Evolutionary conservation across 345 rosid genomes (phyloP), one percentile per base, ranked within the genome.

Genomic region (Citrus reticulata): DNA sequence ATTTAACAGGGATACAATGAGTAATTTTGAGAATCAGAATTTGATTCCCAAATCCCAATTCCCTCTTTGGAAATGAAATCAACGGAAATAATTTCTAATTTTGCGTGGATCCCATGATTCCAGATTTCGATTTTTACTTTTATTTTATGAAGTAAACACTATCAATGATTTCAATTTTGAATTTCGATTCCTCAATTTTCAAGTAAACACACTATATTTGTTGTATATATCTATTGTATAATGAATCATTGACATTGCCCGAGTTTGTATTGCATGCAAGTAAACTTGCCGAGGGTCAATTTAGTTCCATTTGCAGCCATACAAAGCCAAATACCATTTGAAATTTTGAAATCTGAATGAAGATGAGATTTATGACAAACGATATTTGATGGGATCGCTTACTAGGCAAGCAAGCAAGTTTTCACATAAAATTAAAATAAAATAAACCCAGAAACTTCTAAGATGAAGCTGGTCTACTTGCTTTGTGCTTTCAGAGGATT

Each of bases 91-190:
- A 46, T 46, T 46, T 2, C 0, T 2, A 46, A 46, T 0, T 10
- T 46, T 0, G 46, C 1, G 1, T 13, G 51, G 1, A 4, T 7
- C 13, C 4, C 14, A 42, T 2, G 37, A 9, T 9, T 46, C 0
- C 0, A n/a, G 37, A 9, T 9, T 46, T 42, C 5, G 0, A 11
- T 0, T 10, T 2, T 3, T 0, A 3, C 1, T 40, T 0, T 40
- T 9, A 9, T 40, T 9, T 40, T 40, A 0, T 40, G 1, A 9
- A 9, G 1, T 9, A 40, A 9, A 40, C 0, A 8, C 0, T 40
- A 1, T 40, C 13, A 9, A 2, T 40, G 2, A 40, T 9, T 40
- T 40, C 0, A 0, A 9, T 40, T 40, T 0, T 1, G 0, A 0
- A 40, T 40, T 40, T 9, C 1, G 3, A 40, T 40, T 40, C 3